phyloP scores from a whole-genome alignment of 345 rosid species.

The Brassica cretica region DNA sequence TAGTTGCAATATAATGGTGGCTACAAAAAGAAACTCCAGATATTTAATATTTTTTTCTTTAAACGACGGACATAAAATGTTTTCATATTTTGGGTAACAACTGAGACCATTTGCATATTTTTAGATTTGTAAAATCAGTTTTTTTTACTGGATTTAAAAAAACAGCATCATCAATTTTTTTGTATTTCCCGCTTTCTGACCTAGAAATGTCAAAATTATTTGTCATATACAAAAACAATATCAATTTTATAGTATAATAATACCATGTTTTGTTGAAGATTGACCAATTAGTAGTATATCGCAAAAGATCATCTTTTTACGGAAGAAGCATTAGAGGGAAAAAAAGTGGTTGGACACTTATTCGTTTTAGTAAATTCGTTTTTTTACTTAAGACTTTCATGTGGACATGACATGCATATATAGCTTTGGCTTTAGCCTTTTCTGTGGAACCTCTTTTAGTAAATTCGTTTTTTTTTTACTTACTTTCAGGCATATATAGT shows the following conservation, averaged over 20 bases:
- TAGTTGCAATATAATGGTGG: neutral
- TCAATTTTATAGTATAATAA: neutral
- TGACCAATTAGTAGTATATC: neutral
- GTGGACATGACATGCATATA: no score
- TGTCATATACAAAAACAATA: neutral
- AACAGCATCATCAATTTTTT: neutral
- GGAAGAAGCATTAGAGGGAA: neutral
- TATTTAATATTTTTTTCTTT: neutral
- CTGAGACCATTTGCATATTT: neutral
- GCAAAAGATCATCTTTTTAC: neutral
- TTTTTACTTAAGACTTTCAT: no score
- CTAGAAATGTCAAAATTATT: neutral
- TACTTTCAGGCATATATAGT: neutral
- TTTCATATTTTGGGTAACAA: neutral
- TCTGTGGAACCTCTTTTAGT: neutral
- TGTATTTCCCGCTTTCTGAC: neutral
- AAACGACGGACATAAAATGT: neutral
- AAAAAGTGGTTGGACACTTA: neutral
- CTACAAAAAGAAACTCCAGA: neutral
- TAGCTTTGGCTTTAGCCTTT: conserved; percentile 1
- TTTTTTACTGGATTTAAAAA: neutral
- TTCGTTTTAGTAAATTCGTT: neutral
- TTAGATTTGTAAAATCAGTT: neutral
- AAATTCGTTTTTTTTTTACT: neutral
- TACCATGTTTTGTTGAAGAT: neutral